phyloP scores from a whole-genome alignment of 768 basidiomycete species.

The Tremella fuciformis region DNA sequence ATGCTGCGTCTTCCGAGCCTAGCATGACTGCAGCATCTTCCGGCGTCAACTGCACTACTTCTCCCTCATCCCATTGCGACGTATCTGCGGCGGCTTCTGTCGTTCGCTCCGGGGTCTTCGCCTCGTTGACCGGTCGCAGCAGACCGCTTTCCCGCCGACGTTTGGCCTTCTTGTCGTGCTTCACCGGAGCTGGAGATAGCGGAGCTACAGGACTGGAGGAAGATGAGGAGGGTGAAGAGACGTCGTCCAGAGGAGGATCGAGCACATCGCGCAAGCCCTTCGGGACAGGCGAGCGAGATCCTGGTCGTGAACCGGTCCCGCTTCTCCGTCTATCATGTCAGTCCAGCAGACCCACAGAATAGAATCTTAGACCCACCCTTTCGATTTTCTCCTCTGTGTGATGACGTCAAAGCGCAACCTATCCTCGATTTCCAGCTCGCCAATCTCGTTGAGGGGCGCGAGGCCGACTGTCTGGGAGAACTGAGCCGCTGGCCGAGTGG shows the following conservation, averaged over 20 bases:
- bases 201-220: not conserved
- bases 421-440: slow-evolving; percentile 8
- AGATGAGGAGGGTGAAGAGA: not conserved
- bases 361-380: slow-evolving; percentile 1
- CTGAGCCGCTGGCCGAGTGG: slow-evolving; percentile 10
- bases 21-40: not conserved
- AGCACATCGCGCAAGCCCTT: slow-evolving; percentile 4
- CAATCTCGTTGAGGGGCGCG: slow-evolving; percentile 6
- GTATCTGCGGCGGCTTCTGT: too few species aligned
- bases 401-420: not conserved
- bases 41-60: not conserved
- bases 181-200: not conserved
- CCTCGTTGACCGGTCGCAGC: not conserved
- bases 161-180: not conserved
- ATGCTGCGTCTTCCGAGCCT: not conserved
- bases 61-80: not conserved
- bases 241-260: not conserved
- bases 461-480: not conserved
- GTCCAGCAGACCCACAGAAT: not conserved
- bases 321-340: slow-evolving; percentile 2
- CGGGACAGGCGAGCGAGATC: slow-evolving; percentile 6
- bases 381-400: slow-evolving; percentile 7
- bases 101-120: too few species aligned
- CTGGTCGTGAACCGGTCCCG: not conserved
- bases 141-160: slow-evolving; percentile 8